Evolutionary conservation across 2,329 filamentous ascomycete species (phyloP), one percentile per base, ranked within the genome.

Genomic region (Plenodomus tracheiphilus): DNA sequence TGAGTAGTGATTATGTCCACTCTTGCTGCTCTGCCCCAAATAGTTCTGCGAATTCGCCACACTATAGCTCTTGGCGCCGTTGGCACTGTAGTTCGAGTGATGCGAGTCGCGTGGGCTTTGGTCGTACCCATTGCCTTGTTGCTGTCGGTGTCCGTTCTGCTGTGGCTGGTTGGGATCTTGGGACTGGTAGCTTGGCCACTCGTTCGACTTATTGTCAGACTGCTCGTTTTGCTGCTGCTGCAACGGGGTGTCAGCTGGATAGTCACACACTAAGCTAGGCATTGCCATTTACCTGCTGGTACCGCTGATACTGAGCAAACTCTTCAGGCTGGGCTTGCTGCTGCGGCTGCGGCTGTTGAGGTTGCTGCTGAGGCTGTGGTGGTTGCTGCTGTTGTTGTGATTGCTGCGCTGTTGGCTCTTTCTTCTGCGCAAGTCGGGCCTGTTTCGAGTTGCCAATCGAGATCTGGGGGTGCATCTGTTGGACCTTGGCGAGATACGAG

Each of bases 401-500:
- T 59, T 72, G 56, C 46, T 70, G 77, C 65, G 72, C 73, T 59
- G 66, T 76, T 58, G 82, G 81, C 46, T 84, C 81, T 17, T 53
- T 52, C 52, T 85, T 81, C 43, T 83, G 72, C 43, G 79, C 78
- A 65, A 83, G 84, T 68, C 88, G 86, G 62, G 91, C 91, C 30
- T 88, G 85, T 15, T 80, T 77, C 43, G 88, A 92, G 30, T 88
- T 83, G n/a, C 90, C 90, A 37, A 96, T 86, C 64, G 95, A 89
- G 75, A 97, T 89, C 67, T 96, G 90, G 37, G 94, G 94, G 72
- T 99, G 94, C 90, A 97, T 97, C 65, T 95, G 91, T 75, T 99
- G 94, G 39, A 99, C 94, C 73, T 97, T 99, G 54, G 94, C 94
- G 57, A 99, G 82, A 71, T 99, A 99, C 48, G 91, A 94, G 76